These are phyloP conservation scores for Aspergillus asperescens DNA, from an alignment of 495 filamentous ascomycete species.

Conservation along the genomic window DNA sequence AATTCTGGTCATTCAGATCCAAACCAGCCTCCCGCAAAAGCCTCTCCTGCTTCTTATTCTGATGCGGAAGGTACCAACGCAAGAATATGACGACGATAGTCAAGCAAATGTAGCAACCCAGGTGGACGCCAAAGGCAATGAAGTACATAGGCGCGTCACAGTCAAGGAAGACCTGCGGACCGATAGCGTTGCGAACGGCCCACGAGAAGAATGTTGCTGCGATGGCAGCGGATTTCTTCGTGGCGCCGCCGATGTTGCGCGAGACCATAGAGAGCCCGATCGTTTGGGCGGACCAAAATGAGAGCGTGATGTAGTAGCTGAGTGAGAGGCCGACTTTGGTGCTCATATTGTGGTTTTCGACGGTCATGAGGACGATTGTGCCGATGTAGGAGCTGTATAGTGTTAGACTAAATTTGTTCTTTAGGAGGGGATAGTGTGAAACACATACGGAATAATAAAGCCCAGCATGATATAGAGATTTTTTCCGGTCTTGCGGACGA, in stretches of 20 bases:
- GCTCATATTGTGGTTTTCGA: slow-evolving; percentile 45
- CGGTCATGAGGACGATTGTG: slow-evolving; percentile 57
- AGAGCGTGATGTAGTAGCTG: slow-evolving; percentile 58
- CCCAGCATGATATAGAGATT: slow-evolving; percentile 60
- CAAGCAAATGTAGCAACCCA: slow-evolving; percentile 39
- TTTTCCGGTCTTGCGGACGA: slow-evolving; percentile 59
- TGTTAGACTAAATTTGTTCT: background rate
- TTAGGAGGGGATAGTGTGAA: background rate
- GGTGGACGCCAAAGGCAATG: slow-evolving; percentile 40
- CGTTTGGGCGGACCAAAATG: slow-evolving; percentile 55
- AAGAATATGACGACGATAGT: slow-evolving; percentile 32
- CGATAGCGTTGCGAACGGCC: slow-evolving; percentile 42
- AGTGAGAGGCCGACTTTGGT: slow-evolving; percentile 52
- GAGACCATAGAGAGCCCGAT: slow-evolving; percentile 54
- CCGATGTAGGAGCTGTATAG: slow-evolving; percentile 48
- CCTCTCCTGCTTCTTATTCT: slow-evolving; percentile 40
- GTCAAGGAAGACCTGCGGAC: slow-evolving; percentile 45
- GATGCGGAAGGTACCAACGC: slow-evolving; percentile 30
- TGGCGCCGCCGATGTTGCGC: slow-evolving; percentile 64
- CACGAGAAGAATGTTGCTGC: slow-evolving; percentile 42
- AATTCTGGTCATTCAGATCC: slow-evolving; percentile 25
- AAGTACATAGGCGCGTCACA: slow-evolving; percentile 36
- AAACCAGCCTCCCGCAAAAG: slow-evolving; percentile 27
- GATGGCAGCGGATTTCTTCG: slow-evolving; percentile 55
- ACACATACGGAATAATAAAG: slow-evolving; percentile 56